Evolutionary conservation across 768 basidiomycete genomes (phyloP).

Genomic region (Tylopilus sp.): DNA sequence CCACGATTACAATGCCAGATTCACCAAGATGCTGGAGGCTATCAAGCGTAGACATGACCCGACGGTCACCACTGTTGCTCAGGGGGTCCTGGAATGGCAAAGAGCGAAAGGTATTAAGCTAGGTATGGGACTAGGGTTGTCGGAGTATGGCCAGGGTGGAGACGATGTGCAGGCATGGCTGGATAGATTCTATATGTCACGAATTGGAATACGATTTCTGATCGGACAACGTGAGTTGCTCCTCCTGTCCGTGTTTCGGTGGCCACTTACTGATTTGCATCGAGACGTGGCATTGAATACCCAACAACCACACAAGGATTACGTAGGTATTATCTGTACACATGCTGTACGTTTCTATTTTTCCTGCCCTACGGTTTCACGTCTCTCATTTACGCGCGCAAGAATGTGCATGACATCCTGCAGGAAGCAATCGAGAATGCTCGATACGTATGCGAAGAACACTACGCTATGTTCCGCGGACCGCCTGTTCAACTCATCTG

Average conservation of each 20-base stretch:
- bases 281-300: constrained; percentile 95
- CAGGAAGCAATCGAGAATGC: constrained; percentile 99
- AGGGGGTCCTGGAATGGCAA: constrained; percentile 97
- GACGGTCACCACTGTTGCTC: constrained; percentile 94
- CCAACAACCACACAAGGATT: constrained; percentile 82
- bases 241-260: background rate
- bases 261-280: constrained; percentile 4
- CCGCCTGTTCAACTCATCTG: constrained; percentile 97
- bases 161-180: constrained; percentile 93
- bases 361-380: background rate
- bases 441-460: constrained; percentile 90
- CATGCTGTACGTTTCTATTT: constrained; percentile 59
- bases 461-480: constrained; percentile 92
- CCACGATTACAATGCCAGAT: constrained; percentile 86
- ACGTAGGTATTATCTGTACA: constrained; percentile 97
- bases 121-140: constrained; percentile 28
- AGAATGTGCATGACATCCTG: constrained; percentile 97
- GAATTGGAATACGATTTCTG: constrained; percentile 93
- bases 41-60: constrained; percentile 97
- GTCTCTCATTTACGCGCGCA: constrained; percentile 1
- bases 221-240: constrained; percentile 84
- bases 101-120: constrained; percentile 37
- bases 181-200: constrained; percentile 94
- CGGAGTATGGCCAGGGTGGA: constrained; percentile 57
- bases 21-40: constrained; percentile 80